Conservation (phyloP, 345 rosid species). For the Eutrema japonicum region DNA sequence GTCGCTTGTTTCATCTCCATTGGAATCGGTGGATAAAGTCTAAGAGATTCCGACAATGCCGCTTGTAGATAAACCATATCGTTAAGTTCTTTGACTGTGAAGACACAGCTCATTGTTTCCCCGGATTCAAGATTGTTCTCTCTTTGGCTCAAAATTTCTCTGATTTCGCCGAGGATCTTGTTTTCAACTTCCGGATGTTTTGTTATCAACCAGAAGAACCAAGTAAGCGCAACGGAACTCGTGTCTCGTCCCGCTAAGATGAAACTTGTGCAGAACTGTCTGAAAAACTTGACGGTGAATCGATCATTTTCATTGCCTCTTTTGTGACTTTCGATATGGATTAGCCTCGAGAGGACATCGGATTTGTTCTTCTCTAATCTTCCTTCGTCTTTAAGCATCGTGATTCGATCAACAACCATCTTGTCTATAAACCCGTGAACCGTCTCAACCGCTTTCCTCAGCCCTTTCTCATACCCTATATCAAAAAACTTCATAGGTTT, state of each 20-base stretch:
- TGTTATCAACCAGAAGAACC: slow-evolving; percentile 79
- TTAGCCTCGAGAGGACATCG: slow-evolving; percentile 69
- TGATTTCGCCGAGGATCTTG: slow-evolving; percentile 53
- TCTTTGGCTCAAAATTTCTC: slow-evolving; percentile 36
- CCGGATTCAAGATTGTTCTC: not conserved
- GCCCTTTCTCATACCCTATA: slow-evolving; percentile 63
- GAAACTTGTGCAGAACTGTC: slow-evolving; percentile 68
- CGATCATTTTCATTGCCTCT: slow-evolving; percentile 30
- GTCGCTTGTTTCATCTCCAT: slow-evolving; percentile 63
- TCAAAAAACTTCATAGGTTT: slow-evolving; percentile 65
- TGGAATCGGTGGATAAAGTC: slow-evolving; percentile 80
- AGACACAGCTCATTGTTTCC: slow-evolving; percentile 22
- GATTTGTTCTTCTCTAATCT: slow-evolving; percentile 45
- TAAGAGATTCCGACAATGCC: slow-evolving; percentile 68
- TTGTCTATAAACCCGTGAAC: slow-evolving; percentile 66
- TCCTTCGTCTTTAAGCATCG: slow-evolving; percentile 32
- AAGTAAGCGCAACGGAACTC: slow-evolving; percentile 68
- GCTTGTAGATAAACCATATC: slow-evolving; percentile 74
- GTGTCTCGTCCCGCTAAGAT: slow-evolving; percentile 86
- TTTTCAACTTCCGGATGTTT: slow-evolving; percentile 58
- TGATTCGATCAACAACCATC: slow-evolving; percentile 49
- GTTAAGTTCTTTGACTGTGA: slow-evolving; percentile 58
- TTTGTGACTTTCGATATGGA: slow-evolving; percentile 46
- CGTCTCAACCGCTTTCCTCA: slow-evolving; percentile 56
- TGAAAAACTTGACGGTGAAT: slow-evolving; percentile 51